Evolutionary conservation across 192 early-diverging fungal genomes (phyloP).

Genomic region (Helicostylum pulchrum): DNA sequence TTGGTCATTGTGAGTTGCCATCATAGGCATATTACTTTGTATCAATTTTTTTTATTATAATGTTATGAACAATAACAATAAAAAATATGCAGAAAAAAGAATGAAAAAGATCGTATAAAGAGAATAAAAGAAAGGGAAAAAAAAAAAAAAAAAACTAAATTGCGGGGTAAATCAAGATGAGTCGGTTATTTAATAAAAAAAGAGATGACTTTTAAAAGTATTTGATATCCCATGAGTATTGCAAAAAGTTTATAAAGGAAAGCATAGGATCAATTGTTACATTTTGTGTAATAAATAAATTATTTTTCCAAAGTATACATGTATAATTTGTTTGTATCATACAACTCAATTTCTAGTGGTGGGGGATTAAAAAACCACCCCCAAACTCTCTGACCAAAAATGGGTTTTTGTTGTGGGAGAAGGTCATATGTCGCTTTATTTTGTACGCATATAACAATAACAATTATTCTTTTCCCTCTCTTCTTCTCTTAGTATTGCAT

Average conservation of each 20-base stretch:
- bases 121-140: constrained; percentile 6
- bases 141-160: constrained; percentile 2
- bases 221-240: constrained; percentile 7
- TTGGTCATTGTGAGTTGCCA: too few species aligned
- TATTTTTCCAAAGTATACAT: neutral
- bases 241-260: neutral
- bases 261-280: constrained; percentile 8
- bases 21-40: neutral
- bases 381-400: too few species aligned
- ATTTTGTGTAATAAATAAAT: constrained; percentile 7
- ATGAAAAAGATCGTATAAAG: neutral
- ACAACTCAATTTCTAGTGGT: too few species aligned
- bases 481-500: neutral
- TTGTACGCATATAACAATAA: neutral
- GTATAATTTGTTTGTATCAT: too few species aligned
- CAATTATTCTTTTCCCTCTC: neutral
- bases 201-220: neutral
- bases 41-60: neutral
- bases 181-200: neutral
- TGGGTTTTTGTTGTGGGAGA: too few species aligned
- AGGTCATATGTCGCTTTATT: too few species aligned
- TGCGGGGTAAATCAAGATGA: constrained; percentile 4
- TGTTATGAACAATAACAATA: neutral
- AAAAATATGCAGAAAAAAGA: neutral
- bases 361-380: too few species aligned